These are phyloP conservation scores for Fraxinus platypoda DNA, from an alignment of 305 asterid species.

Conservation along the genomic window DNA sequence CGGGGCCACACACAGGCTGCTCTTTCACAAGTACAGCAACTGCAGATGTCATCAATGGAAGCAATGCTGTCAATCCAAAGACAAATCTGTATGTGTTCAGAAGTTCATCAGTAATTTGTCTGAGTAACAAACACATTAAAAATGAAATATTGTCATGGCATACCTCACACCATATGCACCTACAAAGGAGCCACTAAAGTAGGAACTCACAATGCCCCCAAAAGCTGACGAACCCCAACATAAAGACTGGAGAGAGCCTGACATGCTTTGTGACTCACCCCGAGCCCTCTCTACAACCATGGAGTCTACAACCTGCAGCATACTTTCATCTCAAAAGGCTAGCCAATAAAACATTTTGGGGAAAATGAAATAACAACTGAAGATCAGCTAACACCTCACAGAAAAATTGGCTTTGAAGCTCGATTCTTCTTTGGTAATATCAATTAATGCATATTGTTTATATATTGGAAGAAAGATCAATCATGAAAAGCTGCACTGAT, in stretches of 20 bases:
- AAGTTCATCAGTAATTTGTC: slow-evolving; percentile 14
- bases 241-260: slow-evolving; percentile 93
- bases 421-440: neutral
- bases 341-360: neutral
- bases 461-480: neutral
- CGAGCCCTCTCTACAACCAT: slow-evolving; percentile 99
- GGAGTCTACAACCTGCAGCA: slow-evolving; percentile 86
- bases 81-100: slow-evolving; percentile 61
- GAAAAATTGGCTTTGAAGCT: slow-evolving; percentile 4
- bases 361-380: slow-evolving; percentile 15
- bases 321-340: slow-evolving; percentile 27
- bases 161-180: slow-evolving; percentile 94
- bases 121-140: slow-evolving; percentile 2
- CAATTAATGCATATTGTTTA: neutral
- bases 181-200: slow-evolving; percentile 93
- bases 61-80: slow-evolving; percentile 87
- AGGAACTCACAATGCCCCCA: slow-evolving; percentile 85
- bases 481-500: neutral
- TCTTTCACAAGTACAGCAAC: slow-evolving; percentile 89
- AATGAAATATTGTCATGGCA: slow-evolving; percentile 10
- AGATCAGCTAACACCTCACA: slow-evolving; percentile 2
- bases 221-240: slow-evolving; percentile 99
- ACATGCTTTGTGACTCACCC: slow-evolving; percentile 95
- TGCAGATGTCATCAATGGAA: slow-evolving; percentile 89
- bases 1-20: slow-evolving; percentile 51